A percentile compares a stretch with the other conserved stretches of the same genome.
These are phyloP conservation scores for Pyrrhoderma lamaoense DNA, from an alignment of 1,284 basidiomycete genomes.

Conservation along the genomic window DNA sequence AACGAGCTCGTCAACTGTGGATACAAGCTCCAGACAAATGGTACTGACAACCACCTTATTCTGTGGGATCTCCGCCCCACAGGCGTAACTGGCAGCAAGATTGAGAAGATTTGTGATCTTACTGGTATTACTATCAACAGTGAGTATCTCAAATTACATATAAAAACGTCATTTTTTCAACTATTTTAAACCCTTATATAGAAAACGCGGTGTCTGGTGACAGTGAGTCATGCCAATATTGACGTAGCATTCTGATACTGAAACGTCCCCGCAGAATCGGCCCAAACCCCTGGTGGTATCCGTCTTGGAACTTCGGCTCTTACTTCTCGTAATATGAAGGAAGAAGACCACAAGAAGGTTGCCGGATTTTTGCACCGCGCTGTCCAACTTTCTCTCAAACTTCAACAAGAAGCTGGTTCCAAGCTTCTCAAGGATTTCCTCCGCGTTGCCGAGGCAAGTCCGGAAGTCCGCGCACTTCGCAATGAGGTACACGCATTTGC, in stretches of 20 bases:
- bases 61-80: conserved; percentile 97
- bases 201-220: conserved; percentile 98
- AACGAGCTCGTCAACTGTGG: conserved; percentile 65
- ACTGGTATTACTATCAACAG: conserved; percentile 95
- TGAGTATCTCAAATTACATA: conserved; percentile 32
- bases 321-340: conserved; percentile 91
- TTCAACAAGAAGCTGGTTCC: conserved; percentile 92
- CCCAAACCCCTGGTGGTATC: conserved; percentile 95
- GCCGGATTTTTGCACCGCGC: conserved; percentile 90
- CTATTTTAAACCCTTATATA: conserved; percentile 32
- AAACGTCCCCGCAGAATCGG: conserved; percentile 49
- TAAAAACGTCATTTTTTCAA: neutral
- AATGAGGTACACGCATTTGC: conserved; percentile 78
- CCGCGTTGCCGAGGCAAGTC: conserved; percentile 66
- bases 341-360: conserved; percentile 82
- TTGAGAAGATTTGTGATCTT: conserved; percentile 97
- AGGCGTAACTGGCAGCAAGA: conserved; percentile 93
- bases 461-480: conserved; percentile 65
- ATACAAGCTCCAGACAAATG: conserved; percentile 95
- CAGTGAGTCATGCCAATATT: conserved; percentile 27
- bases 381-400: conserved; percentile 77
- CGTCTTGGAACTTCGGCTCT: conserved; percentile 93
- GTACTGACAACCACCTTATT: conserved; percentile 96
- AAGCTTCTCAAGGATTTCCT: conserved; percentile 98
- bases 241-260: conserved; percentile 1